Percentiles rank a stretch among this genome's conserved stretches.
Evolutionary conservation across 495 filamentous ascomycete species (phyloP).

Genomic region (Penicillium paxilli): DNA sequence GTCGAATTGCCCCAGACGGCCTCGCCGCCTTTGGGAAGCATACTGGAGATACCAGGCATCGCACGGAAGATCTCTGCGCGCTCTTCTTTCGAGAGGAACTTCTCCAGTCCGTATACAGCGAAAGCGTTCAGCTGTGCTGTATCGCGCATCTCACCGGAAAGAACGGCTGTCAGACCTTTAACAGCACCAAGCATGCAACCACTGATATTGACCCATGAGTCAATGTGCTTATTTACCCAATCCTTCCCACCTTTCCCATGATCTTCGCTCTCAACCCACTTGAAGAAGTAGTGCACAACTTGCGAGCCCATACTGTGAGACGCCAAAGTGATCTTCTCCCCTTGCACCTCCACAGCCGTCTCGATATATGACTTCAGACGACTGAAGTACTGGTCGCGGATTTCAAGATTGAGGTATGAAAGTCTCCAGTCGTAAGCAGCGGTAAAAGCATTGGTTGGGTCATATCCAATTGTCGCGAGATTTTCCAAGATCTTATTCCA

Average conservation of each 20-base stretch:
- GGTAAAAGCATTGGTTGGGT: slow-evolving; percentile 92
- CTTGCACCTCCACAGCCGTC: slow-evolving; percentile 63
- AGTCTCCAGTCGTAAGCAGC: slow-evolving; percentile 98
- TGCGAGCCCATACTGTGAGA: slow-evolving; percentile 98
- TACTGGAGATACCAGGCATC: slow-evolving; percentile 94
- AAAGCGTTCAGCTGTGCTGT: slow-evolving; percentile 97
- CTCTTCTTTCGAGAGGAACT: slow-evolving; percentile 87
- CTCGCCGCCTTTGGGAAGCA: slow-evolving; percentile 95
- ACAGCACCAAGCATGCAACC: slow-evolving; percentile 96
- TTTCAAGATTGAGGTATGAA: slow-evolving; percentile 85
- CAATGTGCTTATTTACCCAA: slow-evolving; percentile 91
- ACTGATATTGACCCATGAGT: slow-evolving; percentile 96
- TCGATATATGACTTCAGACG: slow-evolving; percentile 88
- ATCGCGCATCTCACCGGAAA: slow-evolving; percentile 97
- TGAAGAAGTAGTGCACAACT: slow-evolving; percentile 94
- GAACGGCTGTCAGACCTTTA: slow-evolving; percentile 86
- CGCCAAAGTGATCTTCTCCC: slow-evolving; percentile 80
- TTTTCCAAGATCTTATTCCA: slow-evolving; percentile 99
- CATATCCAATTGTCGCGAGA: slow-evolving; percentile 91
- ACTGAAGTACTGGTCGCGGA: slow-evolving; percentile 90
- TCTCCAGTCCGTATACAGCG: slow-evolving; percentile 94
- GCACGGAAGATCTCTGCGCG: slow-evolving; percentile 91
- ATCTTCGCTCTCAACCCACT: slow-evolving; percentile 85
- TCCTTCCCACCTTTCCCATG: slow-evolving; percentile 78
- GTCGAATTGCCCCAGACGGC: slow-evolving; percentile 90